Base-by-base conservation (phyloP, 805 yeast species). In the Starmerella ratchasimensis region DNA sequence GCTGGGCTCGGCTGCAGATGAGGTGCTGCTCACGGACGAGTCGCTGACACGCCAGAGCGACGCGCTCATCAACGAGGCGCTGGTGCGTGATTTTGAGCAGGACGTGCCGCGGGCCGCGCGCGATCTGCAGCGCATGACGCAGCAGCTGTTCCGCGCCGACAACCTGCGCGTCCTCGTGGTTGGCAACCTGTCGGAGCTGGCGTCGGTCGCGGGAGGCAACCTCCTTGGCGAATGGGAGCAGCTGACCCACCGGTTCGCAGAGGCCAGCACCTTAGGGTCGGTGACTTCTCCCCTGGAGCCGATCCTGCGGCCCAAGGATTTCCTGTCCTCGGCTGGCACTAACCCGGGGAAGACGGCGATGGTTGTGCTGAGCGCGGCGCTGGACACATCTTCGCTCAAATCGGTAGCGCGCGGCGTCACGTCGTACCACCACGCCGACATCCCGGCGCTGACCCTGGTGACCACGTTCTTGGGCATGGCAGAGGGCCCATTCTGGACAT, bases 401-500 rank as follows among this genome's bases (percentile, higher is more conserved):
- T 54, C 80, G 0, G 58, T 74, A 5, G 67, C 93, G 0, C 61
- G 61, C 1, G 71, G 79, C 11, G 82, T 88, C 1, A 61, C 67
- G 1, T 65, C 63, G 39, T 74, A 69, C 46, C 49, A 56, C 11
- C 66, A 73, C 33, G 61, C 64, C 16, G 94, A 86, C 48, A 63
- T 75, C 22, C 74, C 79, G 36, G 77, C 76, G 19, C 65, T 88
- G 28, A 68, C 77, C 0, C 66, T 86, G 20, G 81, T 84, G 5
- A 68, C 78, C 5, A 84, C 80, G 38, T 79, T 75, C 50, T 63
- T 90, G 39, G 80, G 77, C 46, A 79, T 83, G 26, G 83, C 82
- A 15, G 98, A 90, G 57, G 98, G 98, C 3, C 98, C 97, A 25
- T 77, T 88, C 45, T 88, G 97, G 96, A 71, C 82, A 51, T 94